Conservation (phyloP, 2,329 filamentous ascomycete genomes). For the Xylaria sp. region DNA sequence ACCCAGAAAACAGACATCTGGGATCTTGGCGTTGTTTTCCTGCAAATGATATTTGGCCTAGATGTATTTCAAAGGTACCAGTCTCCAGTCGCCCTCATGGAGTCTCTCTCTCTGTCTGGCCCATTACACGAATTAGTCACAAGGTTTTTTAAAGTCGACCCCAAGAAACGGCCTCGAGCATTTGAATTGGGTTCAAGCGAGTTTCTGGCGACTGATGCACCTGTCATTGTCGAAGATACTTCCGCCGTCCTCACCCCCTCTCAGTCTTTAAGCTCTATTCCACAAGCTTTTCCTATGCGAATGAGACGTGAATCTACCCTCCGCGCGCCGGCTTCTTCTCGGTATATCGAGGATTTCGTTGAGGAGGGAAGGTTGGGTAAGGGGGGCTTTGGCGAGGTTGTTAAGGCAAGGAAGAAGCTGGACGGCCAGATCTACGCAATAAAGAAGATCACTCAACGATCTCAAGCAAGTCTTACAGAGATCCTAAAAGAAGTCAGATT, state of each 20-base stretch:
- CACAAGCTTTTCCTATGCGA: constrained; percentile 49
- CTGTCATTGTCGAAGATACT: constrained; percentile 54
- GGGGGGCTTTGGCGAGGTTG: constrained; percentile 94
- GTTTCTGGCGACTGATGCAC: constrained; percentile 67
- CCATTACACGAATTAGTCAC: constrained; percentile 78
- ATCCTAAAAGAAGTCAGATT: constrained; percentile 84
- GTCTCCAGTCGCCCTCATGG: constrained; percentile 75
- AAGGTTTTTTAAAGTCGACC: constrained; percentile 82
- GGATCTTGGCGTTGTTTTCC: constrained; percentile 88
- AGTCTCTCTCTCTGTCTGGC: constrained; percentile 70
- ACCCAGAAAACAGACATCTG: constrained; percentile 87
- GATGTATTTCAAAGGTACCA: constrained; percentile 76
- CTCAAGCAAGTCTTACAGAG: constrained; percentile 77
- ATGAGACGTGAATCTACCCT: constrained; percentile 63
- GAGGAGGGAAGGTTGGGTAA: constrained; percentile 88
- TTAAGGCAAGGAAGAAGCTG: constrained; percentile 91
- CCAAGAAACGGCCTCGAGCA: constrained; percentile 81
- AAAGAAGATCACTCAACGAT: constrained; percentile 90
- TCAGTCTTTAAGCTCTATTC: constrained; percentile 47
- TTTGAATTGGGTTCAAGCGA: constrained; percentile 71
- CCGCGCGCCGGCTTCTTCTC: constrained; percentile 60
- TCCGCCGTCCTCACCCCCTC: constrained; percentile 43
- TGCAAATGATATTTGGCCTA: constrained; percentile 92
- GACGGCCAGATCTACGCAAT: constrained; percentile 94
- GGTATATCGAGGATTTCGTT: constrained; percentile 87